A percentile compares a stretch with the other conserved stretches of the same genome.
phyloP scores from a whole-genome alignment of 331 rosid species.

The Acacia concinna region DNA sequence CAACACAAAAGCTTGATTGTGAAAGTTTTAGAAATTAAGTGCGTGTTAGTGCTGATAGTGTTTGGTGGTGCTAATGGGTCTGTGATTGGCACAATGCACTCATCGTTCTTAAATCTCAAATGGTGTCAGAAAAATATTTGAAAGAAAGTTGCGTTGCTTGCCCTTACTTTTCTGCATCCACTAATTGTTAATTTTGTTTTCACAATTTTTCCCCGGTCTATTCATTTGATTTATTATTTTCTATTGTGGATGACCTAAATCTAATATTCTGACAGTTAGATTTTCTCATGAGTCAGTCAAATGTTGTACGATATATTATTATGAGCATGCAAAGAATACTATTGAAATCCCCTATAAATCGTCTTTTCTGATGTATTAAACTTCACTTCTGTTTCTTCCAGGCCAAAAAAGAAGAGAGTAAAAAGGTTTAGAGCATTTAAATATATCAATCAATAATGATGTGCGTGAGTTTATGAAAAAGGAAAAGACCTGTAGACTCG shows the following conservation, averaged over 20 bases:
- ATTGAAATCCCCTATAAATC: not conserved
- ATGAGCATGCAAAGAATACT: not conserved
- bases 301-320: not conserved
- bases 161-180: not conserved
- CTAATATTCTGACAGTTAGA: not conserved
- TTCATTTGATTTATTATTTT: not conserved
- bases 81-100: not conserved
- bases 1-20: slow-evolving; percentile 1
- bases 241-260: not conserved
- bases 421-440: not conserved
- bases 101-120: not conserved
- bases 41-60: not conserved
- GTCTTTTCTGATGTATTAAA: not conserved
- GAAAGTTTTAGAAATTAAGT: slow-evolving; percentile 20
- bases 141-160: not conserved
- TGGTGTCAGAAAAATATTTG: not conserved
- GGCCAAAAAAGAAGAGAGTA: not conserved
- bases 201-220: not conserved
- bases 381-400: not conserved
- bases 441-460: not conserved
- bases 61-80: not conserved
- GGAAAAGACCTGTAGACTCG: not conserved
- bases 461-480: not conserved
- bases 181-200: not conserved
- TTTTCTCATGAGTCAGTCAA: not conserved